Base-by-base conservation (phyloP, 331 rosid species). In the Stylosanthes scabra region DNA sequence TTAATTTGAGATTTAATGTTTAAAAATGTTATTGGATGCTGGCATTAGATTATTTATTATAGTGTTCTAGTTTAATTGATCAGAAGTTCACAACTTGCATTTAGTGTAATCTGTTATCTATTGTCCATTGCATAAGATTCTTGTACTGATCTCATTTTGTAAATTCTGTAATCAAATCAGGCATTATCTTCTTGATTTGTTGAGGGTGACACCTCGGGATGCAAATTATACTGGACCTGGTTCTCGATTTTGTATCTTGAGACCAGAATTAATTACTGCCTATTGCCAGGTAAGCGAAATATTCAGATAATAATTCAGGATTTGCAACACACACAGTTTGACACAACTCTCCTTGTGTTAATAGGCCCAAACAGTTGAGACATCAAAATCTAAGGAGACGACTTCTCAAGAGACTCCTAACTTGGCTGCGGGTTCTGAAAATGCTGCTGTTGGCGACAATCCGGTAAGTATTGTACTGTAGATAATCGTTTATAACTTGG, bases 201-300 rank as follows among this genome's bases (percentile, higher is more conserved):
- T 92, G 96, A 87, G 99, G 81, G 96, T 92, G 55, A 92, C 99
- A 63, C 99, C 99, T 41, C 96, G 97, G 50, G 98, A 95, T 90
- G 97, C 97, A 58, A 95, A 92, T 81, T 87, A 82, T 76, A 88
- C 83, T 68, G 97, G 98, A 68, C 83, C 91, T 61, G 90, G 98
- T 45, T 92, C 98, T 45, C 91, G 98, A 74, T 95, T 89, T 79
- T 88, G 92, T 78, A 90, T 95, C 25, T 72, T 95, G 84, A 90
- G 99, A 75, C 89, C 93, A 58, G 99, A 95, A 83, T 82, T 95
- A 70, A 90, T 95, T 75, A 86, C 89, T 50, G 90, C 91, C 9
- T 95, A 78, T 86, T 90, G 90, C 81, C 98, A 92, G 96, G 99
- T 90, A 66, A 69, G 56, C 55, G 42, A 59, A 66, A 57, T 69